phyloP scores from a whole-genome alignment of 2,329 filamentous ascomycete species.

The Trichoderma sp. region DNA sequence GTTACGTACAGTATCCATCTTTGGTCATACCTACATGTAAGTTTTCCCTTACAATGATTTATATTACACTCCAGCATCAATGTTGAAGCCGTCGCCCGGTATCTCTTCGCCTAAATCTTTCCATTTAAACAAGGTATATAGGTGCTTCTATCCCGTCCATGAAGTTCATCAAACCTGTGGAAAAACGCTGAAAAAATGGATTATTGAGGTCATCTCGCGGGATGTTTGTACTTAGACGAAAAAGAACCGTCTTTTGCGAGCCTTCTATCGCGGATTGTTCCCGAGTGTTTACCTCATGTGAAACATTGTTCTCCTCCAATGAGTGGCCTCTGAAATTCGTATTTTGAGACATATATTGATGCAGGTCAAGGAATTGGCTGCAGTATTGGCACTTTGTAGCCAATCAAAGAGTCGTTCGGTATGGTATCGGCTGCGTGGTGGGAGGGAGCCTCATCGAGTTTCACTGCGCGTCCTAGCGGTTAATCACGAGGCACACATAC shows the following conservation, averaged over 20 bases:
- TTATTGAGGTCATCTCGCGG: too few relatives aligned
- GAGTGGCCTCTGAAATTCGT: background rate
- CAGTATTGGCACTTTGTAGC: background rate
- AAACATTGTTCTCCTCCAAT: background rate
- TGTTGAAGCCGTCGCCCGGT: background rate
- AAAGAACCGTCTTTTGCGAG: too few relatives aligned
- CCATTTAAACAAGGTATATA: too few relatives aligned
- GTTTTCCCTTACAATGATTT: background rate
- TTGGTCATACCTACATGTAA: background rate
- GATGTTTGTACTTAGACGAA: too few relatives aligned
- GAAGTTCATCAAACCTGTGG: too few relatives aligned
- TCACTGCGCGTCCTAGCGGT: background rate
- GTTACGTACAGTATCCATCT: background rate
- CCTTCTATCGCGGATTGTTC: too few relatives aligned
- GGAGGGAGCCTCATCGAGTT: background rate
- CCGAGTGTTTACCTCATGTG: background rate
- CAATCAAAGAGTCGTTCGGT: background rate
- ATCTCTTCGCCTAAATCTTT: too few relatives aligned
- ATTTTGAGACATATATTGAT: background rate
- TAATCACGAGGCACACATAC: too few relatives aligned
- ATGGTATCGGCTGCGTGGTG: background rate
- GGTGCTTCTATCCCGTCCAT: too few relatives aligned
- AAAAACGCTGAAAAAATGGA: too few relatives aligned
- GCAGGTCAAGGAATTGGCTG: background rate
- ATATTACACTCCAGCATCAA: background rate